Evolutionary conservation across 345 rosid genomes (phyloP).

Genomic region (Eucalyptus victrix): DNA sequence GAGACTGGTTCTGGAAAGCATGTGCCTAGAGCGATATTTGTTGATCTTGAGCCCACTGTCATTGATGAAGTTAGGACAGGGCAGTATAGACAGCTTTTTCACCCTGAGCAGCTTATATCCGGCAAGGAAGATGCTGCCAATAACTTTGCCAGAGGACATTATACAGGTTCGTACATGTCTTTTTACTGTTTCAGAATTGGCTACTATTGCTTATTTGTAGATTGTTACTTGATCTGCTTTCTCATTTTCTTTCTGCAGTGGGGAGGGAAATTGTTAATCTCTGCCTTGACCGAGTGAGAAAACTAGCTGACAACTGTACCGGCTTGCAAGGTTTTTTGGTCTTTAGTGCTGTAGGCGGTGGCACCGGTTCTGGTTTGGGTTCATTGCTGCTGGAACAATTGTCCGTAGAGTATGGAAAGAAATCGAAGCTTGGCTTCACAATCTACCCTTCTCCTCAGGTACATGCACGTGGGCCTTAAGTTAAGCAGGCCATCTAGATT

Average conservation of each 20-base stretch:
- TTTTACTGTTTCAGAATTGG: neutral
- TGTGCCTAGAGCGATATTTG: conserved; percentile 79
- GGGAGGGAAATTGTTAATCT: conserved; percentile 83
- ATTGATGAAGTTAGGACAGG: conserved; percentile 82
- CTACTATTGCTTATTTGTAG: neutral
- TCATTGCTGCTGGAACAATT: conserved; percentile 72
- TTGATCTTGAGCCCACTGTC: conserved; percentile 81
- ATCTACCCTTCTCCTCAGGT: conserved; percentile 86
- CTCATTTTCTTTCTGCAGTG: conserved; percentile 28
- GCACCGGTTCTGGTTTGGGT: conserved; percentile 82
- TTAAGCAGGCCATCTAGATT: neutral
- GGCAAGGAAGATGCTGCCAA: conserved; percentile 94
- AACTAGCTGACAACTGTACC: conserved; percentile 78
- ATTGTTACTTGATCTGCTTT: neutral
- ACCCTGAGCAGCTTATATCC: conserved; percentile 88
- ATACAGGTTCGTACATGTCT: conserved; percentile 34
- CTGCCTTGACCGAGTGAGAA: conserved; percentile 71
- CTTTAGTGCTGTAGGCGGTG: conserved; percentile 73
- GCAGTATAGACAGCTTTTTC: conserved; percentile 69
- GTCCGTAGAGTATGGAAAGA: conserved; percentile 87
- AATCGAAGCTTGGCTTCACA: conserved; percentile 77
- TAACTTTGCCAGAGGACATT: conserved; percentile 92
- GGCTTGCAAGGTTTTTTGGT: conserved; percentile 85
- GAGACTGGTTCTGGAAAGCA: conserved; percentile 90
- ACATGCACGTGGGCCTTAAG: neutral